These are phyloP conservation scores for Lyophyllum shimeji DNA, from an alignment of 768 basidiomycete species.

Conservation along the genomic window DNA sequence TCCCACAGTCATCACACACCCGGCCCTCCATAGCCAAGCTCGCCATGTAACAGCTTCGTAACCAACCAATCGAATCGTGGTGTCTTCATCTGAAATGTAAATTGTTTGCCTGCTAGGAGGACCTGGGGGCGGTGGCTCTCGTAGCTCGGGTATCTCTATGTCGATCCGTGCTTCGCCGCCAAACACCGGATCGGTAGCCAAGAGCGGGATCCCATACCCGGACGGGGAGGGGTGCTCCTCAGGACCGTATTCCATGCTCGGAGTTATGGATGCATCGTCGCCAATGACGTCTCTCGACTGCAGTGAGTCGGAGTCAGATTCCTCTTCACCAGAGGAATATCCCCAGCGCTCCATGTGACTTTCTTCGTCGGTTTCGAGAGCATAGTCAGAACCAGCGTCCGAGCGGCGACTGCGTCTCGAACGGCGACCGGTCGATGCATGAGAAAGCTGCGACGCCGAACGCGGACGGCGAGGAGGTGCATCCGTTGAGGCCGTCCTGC, in stretches of 20 bases:
- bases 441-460: slow-evolving; percentile 61
- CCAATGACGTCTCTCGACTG: slow-evolving; percentile 29
- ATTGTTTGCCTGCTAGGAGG: slow-evolving; percentile 86
- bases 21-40: slow-evolving; percentile 65
- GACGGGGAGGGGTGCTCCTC: slow-evolving; percentile 64
- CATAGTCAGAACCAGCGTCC: slow-evolving; percentile 59
- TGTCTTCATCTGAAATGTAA: slow-evolving; percentile 87
- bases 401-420: slow-evolving; percentile 57
- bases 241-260: slow-evolving; percentile 72
- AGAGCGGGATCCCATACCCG: slow-evolving; percentile 57
- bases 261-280: slow-evolving; percentile 47
- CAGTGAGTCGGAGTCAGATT: slow-evolving; percentile 42
- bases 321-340: slow-evolving; percentile 85
- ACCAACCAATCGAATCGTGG: slow-evolving; percentile 82
- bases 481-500: slow-evolving; percentile 43
- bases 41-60: slow-evolving; percentile 70
- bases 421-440: slow-evolving; percentile 45
- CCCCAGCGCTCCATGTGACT: slow-evolving; percentile 80
- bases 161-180: slow-evolving; percentile 84
- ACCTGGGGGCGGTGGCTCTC: slow-evolving; percentile 75
- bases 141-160: slow-evolving; percentile 62
- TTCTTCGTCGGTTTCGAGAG: slow-evolving; percentile 52
- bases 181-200: slow-evolving; percentile 76
- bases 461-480: slow-evolving; percentile 33
- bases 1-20: slow-evolving; percentile 70